A percentile compares a stretch with the other conserved stretches of the same genome.
Conservation (phyloP, 2,329 filamentous ascomycete genomes). For the Fusarium nelsonii region DNA sequence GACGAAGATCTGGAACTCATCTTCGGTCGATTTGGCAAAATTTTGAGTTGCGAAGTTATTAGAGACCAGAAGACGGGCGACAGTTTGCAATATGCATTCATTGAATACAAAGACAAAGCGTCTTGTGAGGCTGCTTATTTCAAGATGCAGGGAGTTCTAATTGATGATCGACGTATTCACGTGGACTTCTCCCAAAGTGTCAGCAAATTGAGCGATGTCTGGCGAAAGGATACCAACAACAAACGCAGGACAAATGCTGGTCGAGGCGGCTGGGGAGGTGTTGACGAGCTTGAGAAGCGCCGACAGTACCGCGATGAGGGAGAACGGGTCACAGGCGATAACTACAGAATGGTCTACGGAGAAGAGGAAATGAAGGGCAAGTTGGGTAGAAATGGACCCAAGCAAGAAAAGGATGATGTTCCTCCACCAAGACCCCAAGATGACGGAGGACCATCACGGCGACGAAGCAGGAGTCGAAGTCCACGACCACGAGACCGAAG, state of each 20-base stretch:
- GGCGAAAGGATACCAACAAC: slow-evolving; percentile 86
- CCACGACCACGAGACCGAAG: slow-evolving; percentile 39
- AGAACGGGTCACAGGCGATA: slow-evolving; percentile 57
- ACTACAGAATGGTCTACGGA: slow-evolving; percentile 86
- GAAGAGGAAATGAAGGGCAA: slow-evolving; percentile 73
- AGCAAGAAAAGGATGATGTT: slow-evolving; percentile 39
- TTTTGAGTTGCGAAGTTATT: slow-evolving; percentile 95
- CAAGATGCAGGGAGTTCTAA: slow-evolving; percentile 98
- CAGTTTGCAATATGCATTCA: slow-evolving; percentile 96
- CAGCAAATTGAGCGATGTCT: slow-evolving; percentile 86
- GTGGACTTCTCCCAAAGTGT: slow-evolving; percentile 99
- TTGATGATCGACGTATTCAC: slow-evolving; percentile 97
- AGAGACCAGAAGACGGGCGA: slow-evolving; percentile 93
- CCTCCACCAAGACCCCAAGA: slow-evolving; percentile 21
- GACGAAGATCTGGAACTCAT: slow-evolving; percentile 96
- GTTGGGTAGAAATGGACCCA: slow-evolving; percentile 57
- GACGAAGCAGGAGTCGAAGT: slow-evolving; percentile 40
- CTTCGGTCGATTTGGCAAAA: slow-evolving; percentile 95
- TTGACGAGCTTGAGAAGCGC: slow-evolving; percentile 88
- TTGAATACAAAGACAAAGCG: slow-evolving; percentile 93
- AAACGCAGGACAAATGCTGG: slow-evolving; percentile 73
- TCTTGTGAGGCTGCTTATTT: slow-evolving; percentile 96
- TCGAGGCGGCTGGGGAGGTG: slow-evolving; percentile 89
- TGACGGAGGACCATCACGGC: slow-evolving; percentile 10
- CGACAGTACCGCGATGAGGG: slow-evolving; percentile 85